These are phyloP conservation scores for Ogataea saltuana DNA, from an alignment of 805 yeast genomes.

Conservation along the genomic window DNA sequence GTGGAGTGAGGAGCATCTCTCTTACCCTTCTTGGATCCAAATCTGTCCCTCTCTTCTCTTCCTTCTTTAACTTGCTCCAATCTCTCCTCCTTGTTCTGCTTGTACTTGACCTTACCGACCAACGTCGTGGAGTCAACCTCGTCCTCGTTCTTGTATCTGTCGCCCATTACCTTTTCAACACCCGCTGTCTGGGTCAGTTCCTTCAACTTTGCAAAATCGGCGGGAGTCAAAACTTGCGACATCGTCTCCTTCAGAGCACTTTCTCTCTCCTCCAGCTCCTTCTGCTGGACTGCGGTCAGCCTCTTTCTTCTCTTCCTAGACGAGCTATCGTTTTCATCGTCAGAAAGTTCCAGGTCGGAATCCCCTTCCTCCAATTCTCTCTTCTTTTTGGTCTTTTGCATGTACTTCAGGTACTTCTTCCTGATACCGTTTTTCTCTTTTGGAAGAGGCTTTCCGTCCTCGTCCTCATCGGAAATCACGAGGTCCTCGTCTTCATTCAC, in stretches of 20 bases:
- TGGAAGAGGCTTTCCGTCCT: constrained; percentile 35
- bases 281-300: constrained; percentile 32
- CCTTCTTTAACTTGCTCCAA: constrained; percentile 87
- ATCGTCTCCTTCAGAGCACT: constrained; percentile 55
- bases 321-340: constrained; percentile 38
- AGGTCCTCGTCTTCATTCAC: constrained; percentile 82
- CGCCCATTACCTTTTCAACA: constrained; percentile 73
- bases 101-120: constrained; percentile 77
- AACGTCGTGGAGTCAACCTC: constrained; percentile 76
- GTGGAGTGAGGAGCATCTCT: constrained; percentile 79
- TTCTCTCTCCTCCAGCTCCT: constrained; percentile 28
- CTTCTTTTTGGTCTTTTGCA: constrained; percentile 33
- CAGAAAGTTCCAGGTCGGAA: constrained; percentile 55
- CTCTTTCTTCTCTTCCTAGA: constrained; percentile 39
- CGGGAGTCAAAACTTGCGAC: constrained; percentile 78
- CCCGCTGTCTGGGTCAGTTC: constrained; percentile 87
- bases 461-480: constrained; percentile 53
- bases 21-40: constrained; percentile 85
- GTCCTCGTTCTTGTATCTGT: constrained; percentile 66
- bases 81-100: constrained; percentile 88
- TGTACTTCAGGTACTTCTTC: constrained; percentile 38
- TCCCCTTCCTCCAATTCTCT: constrained; percentile 37
- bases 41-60: constrained; percentile 87
- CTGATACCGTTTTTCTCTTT: constrained; percentile 37
- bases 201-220: constrained; percentile 94